Evolutionary conservation across 495 filamentous ascomycete genomes (phyloP).

Genomic region (Amniculicola lignicola): DNA sequence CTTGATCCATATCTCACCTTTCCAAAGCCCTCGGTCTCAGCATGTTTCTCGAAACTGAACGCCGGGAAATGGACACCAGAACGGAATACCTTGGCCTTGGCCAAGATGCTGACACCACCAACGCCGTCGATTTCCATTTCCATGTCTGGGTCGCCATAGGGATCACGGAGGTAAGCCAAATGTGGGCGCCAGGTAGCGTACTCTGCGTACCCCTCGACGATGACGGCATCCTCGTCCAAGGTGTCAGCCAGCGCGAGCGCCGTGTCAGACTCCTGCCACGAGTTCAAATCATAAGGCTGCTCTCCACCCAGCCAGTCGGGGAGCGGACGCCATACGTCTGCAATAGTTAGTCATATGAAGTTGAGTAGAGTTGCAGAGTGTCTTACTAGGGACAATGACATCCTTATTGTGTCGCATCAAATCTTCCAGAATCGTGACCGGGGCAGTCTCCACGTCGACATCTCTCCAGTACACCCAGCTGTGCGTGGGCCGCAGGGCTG

Average conservation of each 20-base stretch:
- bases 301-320: slow-evolving; percentile 99
- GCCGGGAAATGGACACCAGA: slow-evolving; percentile 96
- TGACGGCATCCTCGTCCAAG: slow-evolving; percentile 96
- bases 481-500: slow-evolving; percentile 88
- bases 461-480: slow-evolving; percentile 99
- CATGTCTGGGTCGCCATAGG: slow-evolving; percentile 97
- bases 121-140: slow-evolving; percentile 99
- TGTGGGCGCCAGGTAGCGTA: slow-evolving; percentile 99
- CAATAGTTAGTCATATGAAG: slow-evolving; percentile 6
- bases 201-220: slow-evolving; percentile 98
- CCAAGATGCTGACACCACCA: slow-evolving; percentile 94
- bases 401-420: slow-evolving; percentile 99
- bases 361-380: not conserved
- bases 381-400: slow-evolving; percentile 96
- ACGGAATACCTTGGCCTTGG: slow-evolving; percentile 92
- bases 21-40: slow-evolving; percentile 97
- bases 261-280: slow-evolving; percentile 98
- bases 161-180: slow-evolving; percentile 93
- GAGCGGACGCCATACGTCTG: slow-evolving; percentile 97
- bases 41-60: slow-evolving; percentile 98
- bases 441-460: slow-evolving; percentile 96
- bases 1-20: slow-evolving; percentile 63
- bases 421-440: slow-evolving; percentile 93
- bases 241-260: slow-evolving; percentile 90
- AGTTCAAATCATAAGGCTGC: slow-evolving; percentile 98